phyloP scores from a whole-genome alignment of 139 green algal genomes.

The Diplosphaera chodatii region DNA sequence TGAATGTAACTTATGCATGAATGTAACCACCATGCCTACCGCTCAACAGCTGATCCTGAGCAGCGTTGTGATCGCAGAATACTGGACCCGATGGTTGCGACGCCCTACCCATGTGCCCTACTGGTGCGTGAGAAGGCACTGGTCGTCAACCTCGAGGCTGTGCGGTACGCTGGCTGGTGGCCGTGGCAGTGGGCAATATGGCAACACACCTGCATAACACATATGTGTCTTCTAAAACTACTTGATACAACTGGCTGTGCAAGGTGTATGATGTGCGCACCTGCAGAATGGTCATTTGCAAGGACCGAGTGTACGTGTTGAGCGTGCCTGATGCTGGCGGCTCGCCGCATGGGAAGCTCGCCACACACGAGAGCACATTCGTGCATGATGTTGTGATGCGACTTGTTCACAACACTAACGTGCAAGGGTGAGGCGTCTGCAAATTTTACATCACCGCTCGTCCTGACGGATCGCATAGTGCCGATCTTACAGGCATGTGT shows the following conservation, averaged over 20 bases:
- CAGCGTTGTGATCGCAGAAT: neutral
- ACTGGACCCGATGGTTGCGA: neutral
- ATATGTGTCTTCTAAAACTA: too few relatives aligned
- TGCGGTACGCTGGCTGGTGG: too few relatives aligned
- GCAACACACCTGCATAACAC: too few relatives aligned
- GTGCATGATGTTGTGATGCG: slow-evolving; percentile 12
- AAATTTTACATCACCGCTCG: too few relatives aligned
- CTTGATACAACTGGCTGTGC: too few relatives aligned
- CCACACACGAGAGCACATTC: slow-evolving; percentile 6
- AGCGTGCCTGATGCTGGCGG: slow-evolving; percentile 16
- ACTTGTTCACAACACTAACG: neutral
- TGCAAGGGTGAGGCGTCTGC: neutral
- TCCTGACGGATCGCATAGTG: too few relatives aligned
- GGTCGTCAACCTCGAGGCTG: slow-evolving; percentile 26
- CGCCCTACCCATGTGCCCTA: slow-evolving; percentile 6
- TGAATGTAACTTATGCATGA: too few relatives aligned
- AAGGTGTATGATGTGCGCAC: too few relatives aligned
- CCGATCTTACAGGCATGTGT: too few relatives aligned
- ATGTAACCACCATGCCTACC: too few relatives aligned
- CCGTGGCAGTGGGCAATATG: too few relatives aligned
- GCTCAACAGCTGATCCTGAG: too few relatives aligned
- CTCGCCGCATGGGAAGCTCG: neutral
- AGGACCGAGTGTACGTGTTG: slow-evolving; percentile 26
- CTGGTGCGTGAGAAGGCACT: slow-evolving; percentile 30
- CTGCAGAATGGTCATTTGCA: slow-evolving; percentile 20